Conservation (phyloP, 2,329 filamentous ascomycete species). For the Eutypa lata region DNA sequence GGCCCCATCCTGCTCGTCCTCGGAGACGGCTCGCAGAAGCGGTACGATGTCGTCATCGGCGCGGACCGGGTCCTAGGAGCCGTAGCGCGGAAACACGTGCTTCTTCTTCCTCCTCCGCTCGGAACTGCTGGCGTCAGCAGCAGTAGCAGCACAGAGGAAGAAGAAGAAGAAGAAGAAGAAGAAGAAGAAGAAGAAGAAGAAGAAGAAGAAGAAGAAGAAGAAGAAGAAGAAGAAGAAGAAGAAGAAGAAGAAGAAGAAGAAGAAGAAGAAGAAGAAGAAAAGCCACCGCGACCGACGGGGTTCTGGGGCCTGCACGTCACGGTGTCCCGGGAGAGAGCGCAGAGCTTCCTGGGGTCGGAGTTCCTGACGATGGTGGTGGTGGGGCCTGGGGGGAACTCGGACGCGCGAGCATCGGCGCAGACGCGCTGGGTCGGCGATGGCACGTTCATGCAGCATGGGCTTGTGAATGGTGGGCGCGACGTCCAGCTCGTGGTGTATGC, state of each 20-base stretch:
- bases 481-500: conserved; percentile 23
- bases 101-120: too few species aligned
- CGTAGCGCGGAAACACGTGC: conserved; percentile 20
- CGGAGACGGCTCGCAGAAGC: conserved; percentile 23
- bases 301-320: conserved; percentile 25
- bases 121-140: too few species aligned
- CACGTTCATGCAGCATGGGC: conserved; percentile 19
- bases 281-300: conserved; percentile 21
- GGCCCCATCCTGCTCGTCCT: conserved; percentile 18
- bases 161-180: too few species aligned
- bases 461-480: conserved; percentile 22
- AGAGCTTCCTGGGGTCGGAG: conserved; percentile 22
- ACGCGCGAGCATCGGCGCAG: too few species aligned
- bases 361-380: too few species aligned
- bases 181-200: too few species aligned
- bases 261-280: too few species aligned
- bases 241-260: too few species aligned
- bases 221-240: too few species aligned
- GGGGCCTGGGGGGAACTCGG: too few species aligned
- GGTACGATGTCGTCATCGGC: conserved; percentile 27
- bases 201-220: too few species aligned
- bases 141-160: too few species aligned
- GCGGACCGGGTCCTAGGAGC: conserved; percentile 23
- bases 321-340: conserved; percentile 22
- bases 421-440: conserved; percentile 27